Evolutionary conservation across 192 early-diverging fungal genomes (phyloP).

Genomic region (Chytriomyces sp.): DNA sequence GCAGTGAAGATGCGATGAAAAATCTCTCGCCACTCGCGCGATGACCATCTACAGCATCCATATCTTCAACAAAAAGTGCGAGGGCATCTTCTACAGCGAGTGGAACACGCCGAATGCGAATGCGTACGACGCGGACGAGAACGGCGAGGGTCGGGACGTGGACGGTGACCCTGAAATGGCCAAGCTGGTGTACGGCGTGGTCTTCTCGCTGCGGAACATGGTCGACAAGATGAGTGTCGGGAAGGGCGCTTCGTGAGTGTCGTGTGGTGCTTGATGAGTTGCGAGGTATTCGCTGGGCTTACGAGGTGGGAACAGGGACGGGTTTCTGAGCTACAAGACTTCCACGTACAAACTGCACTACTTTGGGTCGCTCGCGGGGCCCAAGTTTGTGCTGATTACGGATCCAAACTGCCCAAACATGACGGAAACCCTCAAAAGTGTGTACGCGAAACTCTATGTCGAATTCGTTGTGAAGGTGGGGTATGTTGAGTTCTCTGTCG

Average conservation of each 20-base stretch:
- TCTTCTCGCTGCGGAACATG: slow-evolving; percentile 86
- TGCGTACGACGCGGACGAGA: background rate
- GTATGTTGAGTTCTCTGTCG: background rate
- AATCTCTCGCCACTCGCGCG: background rate
- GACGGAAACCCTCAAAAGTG: slow-evolving; percentile 71
- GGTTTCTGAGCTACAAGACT: slow-evolving; percentile 77
- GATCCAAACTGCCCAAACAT: slow-evolving; percentile 69
- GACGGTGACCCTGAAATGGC: slow-evolving; percentile 38
- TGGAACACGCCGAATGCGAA: slow-evolving; percentile 22
- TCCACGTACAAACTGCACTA: slow-evolving; percentile 88
- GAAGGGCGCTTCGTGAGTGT: background rate
- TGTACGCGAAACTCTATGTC: slow-evolving; percentile 88
- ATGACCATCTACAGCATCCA: slow-evolving; percentile 74
- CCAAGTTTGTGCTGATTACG: slow-evolving; percentile 87
- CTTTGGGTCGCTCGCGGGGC: slow-evolving; percentile 82
- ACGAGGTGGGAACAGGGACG: slow-evolving; percentile 47
- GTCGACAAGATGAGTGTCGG: slow-evolving; percentile 70
- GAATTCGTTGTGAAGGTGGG: slow-evolving; percentile 77
- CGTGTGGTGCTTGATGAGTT: background rate
- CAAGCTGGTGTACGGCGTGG: slow-evolving; percentile 96
- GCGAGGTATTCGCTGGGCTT: background rate
- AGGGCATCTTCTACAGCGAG: slow-evolving; percentile 73
- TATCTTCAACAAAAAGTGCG: slow-evolving; percentile 93
- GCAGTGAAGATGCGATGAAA: no score
- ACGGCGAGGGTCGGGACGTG: background rate